phyloP scores from a whole-genome alignment of 441 rosid genomes.

The Aleurites moluccanus region DNA sequence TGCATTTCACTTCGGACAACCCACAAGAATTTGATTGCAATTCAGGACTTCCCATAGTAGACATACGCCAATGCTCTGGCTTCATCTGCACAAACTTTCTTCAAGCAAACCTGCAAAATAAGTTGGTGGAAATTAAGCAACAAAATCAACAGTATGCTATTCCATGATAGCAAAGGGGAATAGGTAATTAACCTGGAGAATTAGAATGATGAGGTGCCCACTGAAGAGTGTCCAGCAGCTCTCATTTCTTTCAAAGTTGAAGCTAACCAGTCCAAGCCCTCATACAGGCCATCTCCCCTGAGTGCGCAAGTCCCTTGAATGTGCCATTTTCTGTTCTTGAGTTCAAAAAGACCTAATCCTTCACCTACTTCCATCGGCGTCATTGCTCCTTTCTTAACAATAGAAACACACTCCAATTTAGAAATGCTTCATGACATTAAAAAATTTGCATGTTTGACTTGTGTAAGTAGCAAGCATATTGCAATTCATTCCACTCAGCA shows the following conservation, averaged over 20 bases:
- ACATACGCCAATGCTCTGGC: slow-evolving; percentile 11
- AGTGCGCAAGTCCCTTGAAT: slow-evolving; percentile 98
- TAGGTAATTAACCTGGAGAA: slow-evolving; percentile 34
- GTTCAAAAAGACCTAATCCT: slow-evolving; percentile 88
- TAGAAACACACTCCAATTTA: slow-evolving; percentile 4
- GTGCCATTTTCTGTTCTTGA: slow-evolving; percentile 97
- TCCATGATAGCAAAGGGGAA: not conserved
- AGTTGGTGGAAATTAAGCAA: not conserved
- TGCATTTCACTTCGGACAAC: slow-evolving; percentile 13
- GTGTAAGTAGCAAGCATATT: not conserved
- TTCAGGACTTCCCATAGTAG: slow-evolving; percentile 14
- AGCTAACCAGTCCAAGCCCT: slow-evolving; percentile 96
- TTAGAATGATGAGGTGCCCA: slow-evolving; percentile 71
- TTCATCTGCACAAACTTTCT: slow-evolving; percentile 19
- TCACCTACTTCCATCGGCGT: slow-evolving; percentile 90
- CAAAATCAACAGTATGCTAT: not conserved
- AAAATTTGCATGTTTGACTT: not conserved
- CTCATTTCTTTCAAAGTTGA: slow-evolving; percentile 81
- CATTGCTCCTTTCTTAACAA: slow-evolving; percentile 91
- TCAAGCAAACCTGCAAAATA: slow-evolving; percentile 23
- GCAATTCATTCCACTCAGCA: not conserved
- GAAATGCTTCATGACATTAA: not conserved
- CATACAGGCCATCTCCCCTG: slow-evolving; percentile 94
- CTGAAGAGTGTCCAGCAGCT: slow-evolving; percentile 90
- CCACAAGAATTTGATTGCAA: slow-evolving; percentile 20